phyloP scores from a whole-genome alignment of 257 asterid genomes.

The Nemophila menziesii region DNA sequence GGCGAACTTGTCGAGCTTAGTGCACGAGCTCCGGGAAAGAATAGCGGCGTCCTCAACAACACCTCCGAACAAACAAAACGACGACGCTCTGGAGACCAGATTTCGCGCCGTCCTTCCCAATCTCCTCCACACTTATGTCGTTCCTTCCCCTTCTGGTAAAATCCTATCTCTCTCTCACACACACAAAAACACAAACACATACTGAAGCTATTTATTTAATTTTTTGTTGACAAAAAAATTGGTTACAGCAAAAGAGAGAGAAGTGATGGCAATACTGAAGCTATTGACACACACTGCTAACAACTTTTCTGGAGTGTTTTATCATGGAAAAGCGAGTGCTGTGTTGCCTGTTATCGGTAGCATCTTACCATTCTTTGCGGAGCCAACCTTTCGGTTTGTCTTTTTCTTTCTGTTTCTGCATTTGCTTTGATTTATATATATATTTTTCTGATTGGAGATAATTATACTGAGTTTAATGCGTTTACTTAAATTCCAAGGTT shows the following conservation, averaged over 20 bases:
- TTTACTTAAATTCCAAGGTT: too few species aligned
- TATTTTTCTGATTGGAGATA: too few species aligned
- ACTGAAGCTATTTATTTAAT: too few species aligned
- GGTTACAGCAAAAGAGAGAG: conserved; percentile 58
- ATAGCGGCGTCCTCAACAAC: conserved; percentile 64
- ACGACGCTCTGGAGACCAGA: conserved; percentile 66
- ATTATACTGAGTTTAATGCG: too few species aligned
- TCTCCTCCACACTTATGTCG: conserved; percentile 57
- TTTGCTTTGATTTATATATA: too few species aligned
- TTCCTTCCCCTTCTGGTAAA: conserved; percentile 56
- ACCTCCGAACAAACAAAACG: conserved; percentile 40
- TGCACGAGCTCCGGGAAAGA: conserved; percentile 85
- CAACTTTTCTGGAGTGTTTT: conserved; percentile 70
- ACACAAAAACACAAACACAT: too few species aligned
- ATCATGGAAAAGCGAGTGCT: conserved; percentile 63
- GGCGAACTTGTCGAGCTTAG: conserved; percentile 71
- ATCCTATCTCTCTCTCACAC: background rate
- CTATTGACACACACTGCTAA: conserved; percentile 62
- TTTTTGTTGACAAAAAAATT: background rate
- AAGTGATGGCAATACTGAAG: conserved; percentile 63
- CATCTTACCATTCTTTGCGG: conserved; percentile 54
- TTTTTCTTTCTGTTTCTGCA: background rate
- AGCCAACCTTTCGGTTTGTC: conserved; percentile 57
- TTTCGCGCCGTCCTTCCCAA: conserved; percentile 83
- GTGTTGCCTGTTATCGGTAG: conserved; percentile 72